Percentiles rank a stretch among this genome's conserved stretches.
Conservation (phyloP, 208 protist species). For the Naegleria lovaniensis region DNA sequence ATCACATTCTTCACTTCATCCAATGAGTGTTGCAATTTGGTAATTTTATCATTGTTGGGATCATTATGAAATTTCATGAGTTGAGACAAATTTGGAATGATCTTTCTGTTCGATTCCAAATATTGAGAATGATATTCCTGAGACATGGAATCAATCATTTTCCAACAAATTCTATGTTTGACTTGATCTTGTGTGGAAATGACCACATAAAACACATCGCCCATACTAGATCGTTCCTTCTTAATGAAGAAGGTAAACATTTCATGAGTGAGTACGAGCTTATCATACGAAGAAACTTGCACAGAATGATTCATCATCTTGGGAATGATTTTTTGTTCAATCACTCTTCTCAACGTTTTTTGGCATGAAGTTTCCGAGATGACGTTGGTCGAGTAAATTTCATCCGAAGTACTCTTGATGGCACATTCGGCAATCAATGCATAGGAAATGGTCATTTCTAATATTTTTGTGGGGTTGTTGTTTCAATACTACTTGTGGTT, state of each 20-base stretch:
- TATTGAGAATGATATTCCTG: background rate
- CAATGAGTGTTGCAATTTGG: slow-evolving; percentile 42
- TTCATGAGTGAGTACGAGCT: background rate
- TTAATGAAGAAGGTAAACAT: background rate
- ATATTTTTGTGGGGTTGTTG: no score
- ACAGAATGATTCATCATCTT: background rate
- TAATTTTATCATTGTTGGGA: slow-evolving; percentile 44
- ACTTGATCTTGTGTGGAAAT: background rate
- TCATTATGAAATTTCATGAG: slow-evolving; percentile 46
- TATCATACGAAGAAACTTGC: background rate
- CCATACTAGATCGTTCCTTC: background rate
- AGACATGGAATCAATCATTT: background rate
- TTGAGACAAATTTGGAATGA: slow-evolving; percentile 34
- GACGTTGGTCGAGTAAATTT: background rate
- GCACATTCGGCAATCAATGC: background rate
- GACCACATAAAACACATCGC: background rate
- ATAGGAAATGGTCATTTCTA: background rate
- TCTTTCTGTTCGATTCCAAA: background rate
- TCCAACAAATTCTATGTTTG: background rate
- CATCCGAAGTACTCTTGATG: background rate
- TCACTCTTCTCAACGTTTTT: background rate
- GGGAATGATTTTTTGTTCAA: background rate
- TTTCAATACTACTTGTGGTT: no score
- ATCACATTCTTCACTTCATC: slow-evolving; percentile 61
- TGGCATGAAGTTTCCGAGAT: background rate